A percentile compares a stretch with the other conserved stretches of the same genome.
These are phyloP conservation scores for Lignosus rhinocerotis DNA, from an alignment of 1,284 basidiomycete genomes.

Conservation along the genomic window DNA sequence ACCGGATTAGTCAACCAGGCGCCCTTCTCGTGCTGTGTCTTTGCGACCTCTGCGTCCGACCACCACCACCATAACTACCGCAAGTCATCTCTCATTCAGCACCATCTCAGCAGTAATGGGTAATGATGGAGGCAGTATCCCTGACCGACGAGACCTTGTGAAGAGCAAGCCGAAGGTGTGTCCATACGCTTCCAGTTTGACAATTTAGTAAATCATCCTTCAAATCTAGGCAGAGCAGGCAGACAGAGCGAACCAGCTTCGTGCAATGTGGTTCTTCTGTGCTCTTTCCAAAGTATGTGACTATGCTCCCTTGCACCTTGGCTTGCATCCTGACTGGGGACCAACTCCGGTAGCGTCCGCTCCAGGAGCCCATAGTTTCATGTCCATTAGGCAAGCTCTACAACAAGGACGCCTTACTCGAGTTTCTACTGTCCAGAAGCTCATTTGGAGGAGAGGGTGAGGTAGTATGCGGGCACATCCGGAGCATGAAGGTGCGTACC, in stretches of 20 bases:
- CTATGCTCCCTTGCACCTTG: too few relatives aligned
- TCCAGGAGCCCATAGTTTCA: slow-evolving; percentile 85
- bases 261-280: slow-evolving; percentile 89
- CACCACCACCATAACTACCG: slow-evolving; percentile 6
- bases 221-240: slow-evolving; percentile 68
- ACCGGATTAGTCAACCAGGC: slow-evolving; percentile 15
- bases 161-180: slow-evolving; percentile 68
- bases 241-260: slow-evolving; percentile 83
- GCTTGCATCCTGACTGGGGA: background rate
- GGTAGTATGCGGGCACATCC: slow-evolving; percentile 84
- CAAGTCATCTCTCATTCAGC: background rate
- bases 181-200: background rate
- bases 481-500: slow-evolving; percentile 76
- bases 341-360: slow-evolving; percentile 56
- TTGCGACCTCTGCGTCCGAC: slow-evolving; percentile 13
- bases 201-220: background rate
- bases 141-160: slow-evolving; percentile 80
- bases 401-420: slow-evolving; percentile 90
- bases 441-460: slow-evolving; percentile 77
- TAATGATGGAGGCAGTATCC: slow-evolving; percentile 86
- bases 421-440: slow-evolving; percentile 79
- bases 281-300: slow-evolving; percentile 83
- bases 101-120: slow-evolving; percentile 50
- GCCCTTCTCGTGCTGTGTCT: background rate
- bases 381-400: slow-evolving; percentile 91